Base-by-base conservation (phyloP, 1,284 basidiomycete species). In the Moesziomyces sp. region DNA sequence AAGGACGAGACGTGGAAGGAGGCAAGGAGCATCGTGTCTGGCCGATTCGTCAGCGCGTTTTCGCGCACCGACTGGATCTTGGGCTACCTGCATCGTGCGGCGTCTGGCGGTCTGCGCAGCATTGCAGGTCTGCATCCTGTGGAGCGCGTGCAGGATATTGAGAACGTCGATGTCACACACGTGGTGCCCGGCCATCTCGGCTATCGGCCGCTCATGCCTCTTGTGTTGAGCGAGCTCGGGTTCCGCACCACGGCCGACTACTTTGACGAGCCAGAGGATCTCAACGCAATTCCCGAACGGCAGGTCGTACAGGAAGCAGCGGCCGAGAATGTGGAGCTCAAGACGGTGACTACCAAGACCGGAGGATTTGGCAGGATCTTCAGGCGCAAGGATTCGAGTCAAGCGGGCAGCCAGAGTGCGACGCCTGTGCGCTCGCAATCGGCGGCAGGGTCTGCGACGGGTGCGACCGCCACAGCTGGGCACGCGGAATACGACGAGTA, bases 241-340 rank as follows among this genome's bases (percentile, higher is more conserved):
- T 84, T 84, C 67, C 70, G 76, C 40, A 79, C 77, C 18, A 83
- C 81, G 0, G 82, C 82, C 2, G 82, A 84, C 63, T 84, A 82
- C 74, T 84, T 84, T 70, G 82, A 84, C 58, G 82, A 84, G 67
- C 82, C 82, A 6, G 82, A 83, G 46, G 79, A 82, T 35, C 63
- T 84, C 21, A 68, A 69, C 23, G 71, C 74, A 28, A 76, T 84
- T 6, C 82, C 81, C 3, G 82, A 83, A 47, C 58, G 82, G 26
- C 74, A 83, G 50, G 67, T 82, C 7, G 66, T 81, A 5, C 58
- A 23, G 10, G 60, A 67, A 21, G 61, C 64, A 45, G 46, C 52
- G 52, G 42, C 58, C 3, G 44, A 24, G 18, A 46, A 72, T 1
- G 16, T 64, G 19, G 77, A 80, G 55, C 61, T 76, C 46, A 77